Base-by-base conservation (phyloP, 768 basidiomycete species). In the Leucosporidium yakuticum region DNA sequence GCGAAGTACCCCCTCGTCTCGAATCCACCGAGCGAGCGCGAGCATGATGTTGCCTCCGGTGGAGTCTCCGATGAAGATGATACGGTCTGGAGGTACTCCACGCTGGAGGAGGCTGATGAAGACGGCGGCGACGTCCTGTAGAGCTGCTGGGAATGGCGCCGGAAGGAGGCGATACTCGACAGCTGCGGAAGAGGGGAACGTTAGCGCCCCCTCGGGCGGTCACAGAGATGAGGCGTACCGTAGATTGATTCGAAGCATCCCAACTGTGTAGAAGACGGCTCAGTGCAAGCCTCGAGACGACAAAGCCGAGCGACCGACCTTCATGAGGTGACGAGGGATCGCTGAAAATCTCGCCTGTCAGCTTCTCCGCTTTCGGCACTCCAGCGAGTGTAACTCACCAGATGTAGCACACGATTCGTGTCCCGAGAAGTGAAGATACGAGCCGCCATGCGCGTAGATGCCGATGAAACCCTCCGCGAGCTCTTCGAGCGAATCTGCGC, bases 1-100 rank as follows among this genome's bases (percentile, higher is more conserved):
- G 1, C 62, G 58, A 7, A 60, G 39, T 49, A 48, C 50, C 31
- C 47, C 48, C 60, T 54, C 63, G 63, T 73, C 71, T 17, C 65
- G 57, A 29, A 80, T 69, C 63, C 79, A 78, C 20, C 77, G 73
- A 2, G 76, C 75, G 23, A 80, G 67, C 0, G 76, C 73, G 11
- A 79, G 69, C 0, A 85, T 84, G 31, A 90, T 83, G 77, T 90
- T 88, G 7, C 82, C 90, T 4, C 90, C 89, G 0, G 89, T 88
- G 1, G 87, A 90, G 76, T 91, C 89, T 4, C 89, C 90, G 25
- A 81, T 81, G 27, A 90, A 60, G 63, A 88, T 81, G 74, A 91
- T 86, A 71, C 88, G 79, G 20, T 79, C 77, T 0, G 89, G 83
- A 2, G 80, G 71, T 75, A 88, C 85, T 11, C 47, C n/a, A 27